These are phyloP conservation scores for Hericium alpestre DNA, from an alignment of 768 basidiomycete species.

Conservation along the genomic window DNA sequence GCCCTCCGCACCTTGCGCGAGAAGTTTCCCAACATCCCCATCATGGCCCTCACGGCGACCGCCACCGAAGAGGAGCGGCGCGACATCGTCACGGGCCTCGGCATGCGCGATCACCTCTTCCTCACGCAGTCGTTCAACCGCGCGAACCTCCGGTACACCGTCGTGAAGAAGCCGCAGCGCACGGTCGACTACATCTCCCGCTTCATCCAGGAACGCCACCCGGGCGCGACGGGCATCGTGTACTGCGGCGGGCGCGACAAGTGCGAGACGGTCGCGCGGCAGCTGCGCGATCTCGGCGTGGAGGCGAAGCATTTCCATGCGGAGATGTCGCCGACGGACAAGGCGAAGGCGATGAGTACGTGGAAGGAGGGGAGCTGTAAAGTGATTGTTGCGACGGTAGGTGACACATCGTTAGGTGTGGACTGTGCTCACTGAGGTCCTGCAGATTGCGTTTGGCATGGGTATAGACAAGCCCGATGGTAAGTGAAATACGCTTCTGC, in stretches of 20 bases:
- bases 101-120: conserved; percentile 44
- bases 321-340: conserved; percentile 52
- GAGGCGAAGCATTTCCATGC: conserved; percentile 82
- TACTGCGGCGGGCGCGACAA: conserved; percentile 64
- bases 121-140: conserved; percentile 88
- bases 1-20: conserved; percentile 42
- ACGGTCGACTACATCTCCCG: conserved; percentile 51
- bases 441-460: conserved; percentile 92
- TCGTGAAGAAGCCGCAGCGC: conserved; percentile 38
- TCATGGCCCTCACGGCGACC: conserved; percentile 96
- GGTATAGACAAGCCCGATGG: conserved; percentile 84
- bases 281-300: conserved; percentile 50
- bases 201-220: conserved; percentile 54
- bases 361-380: conserved; percentile 68
- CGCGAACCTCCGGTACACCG: conserved; percentile 73
- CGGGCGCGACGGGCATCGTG: conserved; percentile 65
- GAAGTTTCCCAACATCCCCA: conserved; percentile 70
- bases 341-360: conserved; percentile 46
- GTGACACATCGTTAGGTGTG: conserved; percentile 11
- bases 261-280: conserved; percentile 74
- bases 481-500: conserved; percentile 18
- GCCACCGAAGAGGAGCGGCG: conserved; percentile 69
- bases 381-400: conserved; percentile 89
- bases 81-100: conserved; percentile 68
- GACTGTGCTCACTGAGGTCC: not conserved